These are phyloP conservation scores for Misopates orontium DNA, from an alignment of 257 asterid genomes.

Conservation along the genomic window DNA sequence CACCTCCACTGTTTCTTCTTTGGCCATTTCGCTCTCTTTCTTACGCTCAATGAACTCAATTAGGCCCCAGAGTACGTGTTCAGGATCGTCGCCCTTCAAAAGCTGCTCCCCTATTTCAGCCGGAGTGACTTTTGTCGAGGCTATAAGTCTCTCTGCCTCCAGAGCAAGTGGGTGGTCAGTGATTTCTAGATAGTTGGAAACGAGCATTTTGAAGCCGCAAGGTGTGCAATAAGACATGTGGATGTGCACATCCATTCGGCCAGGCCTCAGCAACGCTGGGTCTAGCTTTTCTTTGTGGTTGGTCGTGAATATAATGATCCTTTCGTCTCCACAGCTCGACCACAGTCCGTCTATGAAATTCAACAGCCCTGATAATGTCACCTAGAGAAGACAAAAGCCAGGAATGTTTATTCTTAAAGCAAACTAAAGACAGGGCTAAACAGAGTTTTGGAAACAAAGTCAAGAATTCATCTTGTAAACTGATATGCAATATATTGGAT, in stretches of 20 bases:
- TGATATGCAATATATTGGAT: too few species aligned
- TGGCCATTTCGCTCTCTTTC: too few species aligned
- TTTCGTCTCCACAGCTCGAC: conserved; percentile 72
- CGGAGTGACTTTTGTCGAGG: conserved; percentile 45
- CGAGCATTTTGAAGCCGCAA: conserved; percentile 54
- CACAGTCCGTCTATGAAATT: conserved; percentile 73
- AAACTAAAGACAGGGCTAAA: too few species aligned
- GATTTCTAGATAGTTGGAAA: conserved; percentile 48
- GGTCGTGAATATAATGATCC: conserved; percentile 69
- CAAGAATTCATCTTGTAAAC: too few species aligned
- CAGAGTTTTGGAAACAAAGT: too few species aligned
- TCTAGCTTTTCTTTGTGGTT: conserved; percentile 68
- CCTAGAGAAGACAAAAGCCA: conserved; percentile 29
- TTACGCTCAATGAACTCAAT: conserved; percentile 35
- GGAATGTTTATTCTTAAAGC: too few species aligned
- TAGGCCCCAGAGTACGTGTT: conserved; percentile 48
- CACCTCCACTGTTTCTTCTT: too few species aligned
- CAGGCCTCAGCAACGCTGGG: conserved; percentile 65
- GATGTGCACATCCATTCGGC: conserved; percentile 76
- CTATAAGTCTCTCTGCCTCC: conserved; percentile 48
- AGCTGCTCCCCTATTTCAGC: conserved; percentile 80
- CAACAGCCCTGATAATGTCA: conserved; percentile 61
- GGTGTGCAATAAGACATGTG: conserved; percentile 65
- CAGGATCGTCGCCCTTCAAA: conserved; percentile 47
- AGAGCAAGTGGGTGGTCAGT: conserved; percentile 39